Evolutionary conservation across 352 stramenopile species (phyloP).

Genomic region (Pythium folliculosum): DNA sequence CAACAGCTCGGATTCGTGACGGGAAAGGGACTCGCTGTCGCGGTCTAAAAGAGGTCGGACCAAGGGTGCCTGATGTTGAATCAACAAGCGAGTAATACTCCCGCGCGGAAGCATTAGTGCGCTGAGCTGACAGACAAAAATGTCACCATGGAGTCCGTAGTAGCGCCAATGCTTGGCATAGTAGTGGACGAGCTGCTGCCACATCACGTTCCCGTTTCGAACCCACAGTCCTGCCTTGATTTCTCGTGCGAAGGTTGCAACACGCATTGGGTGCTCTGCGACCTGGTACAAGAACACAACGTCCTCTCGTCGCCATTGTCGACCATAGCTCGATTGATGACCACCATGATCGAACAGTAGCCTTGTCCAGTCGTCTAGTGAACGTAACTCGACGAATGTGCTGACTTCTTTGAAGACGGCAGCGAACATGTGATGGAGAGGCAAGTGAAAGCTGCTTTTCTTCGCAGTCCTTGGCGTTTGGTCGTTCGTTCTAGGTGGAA

Average conservation of each 20-base stretch:
- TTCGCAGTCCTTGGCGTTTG: neutral
- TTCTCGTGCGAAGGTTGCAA: conserved; percentile 64
- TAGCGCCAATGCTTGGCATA: conserved; percentile 83
- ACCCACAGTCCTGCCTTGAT: conserved; percentile 81
- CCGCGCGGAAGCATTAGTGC: conserved; percentile 52
- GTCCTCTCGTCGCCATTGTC: conserved; percentile 29
- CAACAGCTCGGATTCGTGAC: conserved; percentile 52
- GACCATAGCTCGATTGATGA: neutral
- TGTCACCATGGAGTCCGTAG: conserved; percentile 70
- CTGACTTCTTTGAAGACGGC: conserved; percentile 54
- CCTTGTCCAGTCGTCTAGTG: conserved; percentile 43
- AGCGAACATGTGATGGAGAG: conserved; percentile 78
- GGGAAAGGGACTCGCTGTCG: conserved; percentile 28
- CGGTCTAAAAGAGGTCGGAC: conserved; percentile 22
- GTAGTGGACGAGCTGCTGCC: conserved; percentile 80
- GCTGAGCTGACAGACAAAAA: conserved; percentile 68
- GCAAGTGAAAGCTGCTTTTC: conserved; percentile 73
- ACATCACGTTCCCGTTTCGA: conserved; percentile 79
- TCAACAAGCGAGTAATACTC: conserved; percentile 56
- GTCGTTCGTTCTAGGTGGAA: conserved; percentile 5
- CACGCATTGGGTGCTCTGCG: conserved; percentile 54
- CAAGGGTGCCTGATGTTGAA: conserved; percentile 48
- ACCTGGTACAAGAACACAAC: conserved; percentile 50
- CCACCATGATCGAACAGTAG: conserved; percentile 34
- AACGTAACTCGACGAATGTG: conserved; percentile 42